A percentile compares a stretch with the other conserved stretches of the same genome.
phyloP scores from a whole-genome alignment of 2,329 filamentous ascomycete species.

The Arthroderma sp. region DNA sequence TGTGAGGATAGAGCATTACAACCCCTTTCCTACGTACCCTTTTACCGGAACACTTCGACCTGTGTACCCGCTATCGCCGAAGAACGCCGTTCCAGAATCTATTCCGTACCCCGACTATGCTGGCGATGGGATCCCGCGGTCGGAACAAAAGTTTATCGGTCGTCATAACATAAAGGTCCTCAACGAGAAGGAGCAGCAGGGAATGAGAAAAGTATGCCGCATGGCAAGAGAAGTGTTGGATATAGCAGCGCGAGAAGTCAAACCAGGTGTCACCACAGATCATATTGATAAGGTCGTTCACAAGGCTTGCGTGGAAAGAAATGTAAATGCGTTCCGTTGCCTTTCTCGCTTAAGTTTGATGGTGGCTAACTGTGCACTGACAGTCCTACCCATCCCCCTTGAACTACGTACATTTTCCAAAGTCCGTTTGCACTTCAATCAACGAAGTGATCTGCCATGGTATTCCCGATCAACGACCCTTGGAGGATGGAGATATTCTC shows the following conservation, averaged over 20 bases:
- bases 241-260: conserved; percentile 67
- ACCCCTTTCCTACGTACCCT: conserved; percentile 78
- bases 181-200: conserved; percentile 66
- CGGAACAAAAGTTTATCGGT: conserved; percentile 51
- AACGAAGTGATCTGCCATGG: conserved; percentile 99
- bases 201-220: conserved; percentile 84
- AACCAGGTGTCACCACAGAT: conserved; percentile 91
- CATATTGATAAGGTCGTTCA: conserved; percentile 91
- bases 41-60: conserved; percentile 74
- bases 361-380: conserved; percentile 7
- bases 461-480: conserved; percentile 78
- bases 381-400: conserved; percentile 89
- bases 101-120: conserved; percentile 84
- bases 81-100: conserved; percentile 59
- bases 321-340: conserved; percentile 46
- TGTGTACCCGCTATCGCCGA: conserved; percentile 68
- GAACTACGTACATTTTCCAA: conserved; percentile 93
- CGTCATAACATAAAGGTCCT: conserved; percentile 74
- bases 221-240: conserved; percentile 85
- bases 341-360: neutral
- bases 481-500: conserved; percentile 87
- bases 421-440: conserved; percentile 89
- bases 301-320: conserved; percentile 81
- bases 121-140: conserved; percentile 60
- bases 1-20: conserved; percentile 78